phyloP scores from a whole-genome alignment of 176 grass and related monocot genomes.

The Phyllostachys edulis region DNA sequence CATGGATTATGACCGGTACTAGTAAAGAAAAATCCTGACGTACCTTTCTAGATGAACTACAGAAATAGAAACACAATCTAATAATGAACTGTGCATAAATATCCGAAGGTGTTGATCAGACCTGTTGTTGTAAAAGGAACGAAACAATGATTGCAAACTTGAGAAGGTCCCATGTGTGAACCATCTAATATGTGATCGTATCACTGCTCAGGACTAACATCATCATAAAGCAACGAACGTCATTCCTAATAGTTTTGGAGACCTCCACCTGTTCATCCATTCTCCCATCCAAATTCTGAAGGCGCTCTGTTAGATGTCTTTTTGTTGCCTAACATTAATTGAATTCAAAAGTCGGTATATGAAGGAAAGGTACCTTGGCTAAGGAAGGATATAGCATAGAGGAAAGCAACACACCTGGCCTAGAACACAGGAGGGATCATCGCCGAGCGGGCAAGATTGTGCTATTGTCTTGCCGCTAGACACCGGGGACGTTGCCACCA shows the following conservation, averaged over 20 bases:
- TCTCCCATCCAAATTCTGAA: conserved; percentile 94
- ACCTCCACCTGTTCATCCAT: conserved; percentile 81
- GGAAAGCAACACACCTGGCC: no score
- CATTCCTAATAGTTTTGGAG: conserved; percentile 77
- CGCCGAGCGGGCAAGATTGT: no score
- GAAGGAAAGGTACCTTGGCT: not conserved
- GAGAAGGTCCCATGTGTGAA: not conserved
- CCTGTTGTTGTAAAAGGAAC: not conserved
- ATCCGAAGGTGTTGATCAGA: not conserved
- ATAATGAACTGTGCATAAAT: not conserved
- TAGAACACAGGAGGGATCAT: no score
- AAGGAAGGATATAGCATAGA: no score
- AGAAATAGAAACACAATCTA: not conserved
- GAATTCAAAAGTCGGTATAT: not conserved
- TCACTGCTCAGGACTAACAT: conserved; percentile 2
- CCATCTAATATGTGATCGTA: not conserved
- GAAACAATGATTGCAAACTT: not conserved
- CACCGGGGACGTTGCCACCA: no score
- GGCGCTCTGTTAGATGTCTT: conserved; percentile 73
- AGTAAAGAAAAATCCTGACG: conserved; percentile 32
- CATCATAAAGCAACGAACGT: conserved; percentile 52
- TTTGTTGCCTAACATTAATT: conserved; percentile 70
- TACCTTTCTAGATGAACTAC: not conserved
- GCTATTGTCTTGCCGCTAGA: no score
- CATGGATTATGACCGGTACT: not conserved